Evolutionary conservation across 2,329 filamentous ascomycete species (phyloP).

Genomic region (Exophiala bonariae): DNA sequence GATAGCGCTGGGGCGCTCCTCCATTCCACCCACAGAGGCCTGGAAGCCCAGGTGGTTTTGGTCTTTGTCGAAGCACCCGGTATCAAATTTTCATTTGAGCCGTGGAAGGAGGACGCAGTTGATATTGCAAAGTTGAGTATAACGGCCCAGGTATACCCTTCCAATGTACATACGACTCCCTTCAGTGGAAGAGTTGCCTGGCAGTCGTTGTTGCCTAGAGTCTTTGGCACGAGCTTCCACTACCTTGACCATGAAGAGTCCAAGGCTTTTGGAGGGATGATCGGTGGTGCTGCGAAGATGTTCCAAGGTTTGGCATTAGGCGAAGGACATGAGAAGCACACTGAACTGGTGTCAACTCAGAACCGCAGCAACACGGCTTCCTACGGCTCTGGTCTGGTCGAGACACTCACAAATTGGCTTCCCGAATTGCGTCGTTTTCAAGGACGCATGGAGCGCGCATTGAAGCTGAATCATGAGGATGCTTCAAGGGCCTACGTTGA

Average conservation of each 20-base stretch:
- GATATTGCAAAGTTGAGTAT: slow-evolving; percentile 10
- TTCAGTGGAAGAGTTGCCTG: slow-evolving; percentile 25
- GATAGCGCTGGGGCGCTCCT: slow-evolving; percentile 12
- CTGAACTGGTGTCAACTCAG: slow-evolving; percentile 18
- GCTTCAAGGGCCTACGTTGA: slow-evolving; percentile 21
- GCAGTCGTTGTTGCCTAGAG: slow-evolving; percentile 24
- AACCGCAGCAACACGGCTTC: slow-evolving; percentile 22
- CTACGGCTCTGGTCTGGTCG: slow-evolving; percentile 20
- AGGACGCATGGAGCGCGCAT: slow-evolving; percentile 24
- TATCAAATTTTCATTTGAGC: slow-evolving; percentile 14
- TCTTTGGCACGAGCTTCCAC: slow-evolving; percentile 26
- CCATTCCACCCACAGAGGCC: slow-evolving; percentile 13
- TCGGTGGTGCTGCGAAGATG: slow-evolving; percentile 24
- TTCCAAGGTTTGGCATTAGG: slow-evolving; percentile 23
- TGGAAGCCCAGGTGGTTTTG: slow-evolving; percentile 19
- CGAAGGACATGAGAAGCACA: slow-evolving; percentile 19
- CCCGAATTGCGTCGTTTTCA: slow-evolving; percentile 23
- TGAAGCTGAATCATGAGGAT: slow-evolving; percentile 22
- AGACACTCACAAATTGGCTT: slow-evolving; percentile 24
- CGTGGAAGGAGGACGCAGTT: slow-evolving; percentile 2
- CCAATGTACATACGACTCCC: slow-evolving; percentile 18
- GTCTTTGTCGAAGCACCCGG: slow-evolving; percentile 17
- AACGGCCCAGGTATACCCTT: slow-evolving; percentile 14
- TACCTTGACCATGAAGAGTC: slow-evolving; percentile 23
- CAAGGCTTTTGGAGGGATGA: slow-evolving; percentile 22